Evolutionary conservation across 306 rosid species (phyloP).

Genomic region (Casuarina equisetifolia): DNA sequence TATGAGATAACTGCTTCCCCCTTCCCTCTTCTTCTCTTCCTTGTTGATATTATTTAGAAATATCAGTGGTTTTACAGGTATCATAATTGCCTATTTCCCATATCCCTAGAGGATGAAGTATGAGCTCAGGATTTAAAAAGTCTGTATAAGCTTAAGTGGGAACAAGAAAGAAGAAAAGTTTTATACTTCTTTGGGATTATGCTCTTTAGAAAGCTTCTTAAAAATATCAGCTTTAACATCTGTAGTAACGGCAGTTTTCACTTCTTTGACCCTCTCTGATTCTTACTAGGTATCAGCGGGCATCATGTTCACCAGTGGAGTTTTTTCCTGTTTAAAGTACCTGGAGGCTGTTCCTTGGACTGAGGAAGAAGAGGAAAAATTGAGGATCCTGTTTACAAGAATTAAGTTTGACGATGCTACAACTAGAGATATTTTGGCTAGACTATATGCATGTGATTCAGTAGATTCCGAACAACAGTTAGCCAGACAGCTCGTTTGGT

Average conservation of each 20-base stretch:
- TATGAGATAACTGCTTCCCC: no score
- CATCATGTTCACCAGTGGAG: conserved; percentile 73
- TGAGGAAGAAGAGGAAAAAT: conserved; percentile 87
- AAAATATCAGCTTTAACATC: background rate
- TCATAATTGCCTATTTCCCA: background rate
- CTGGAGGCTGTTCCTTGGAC: conserved; percentile 96
- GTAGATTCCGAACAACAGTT: conserved; percentile 47
- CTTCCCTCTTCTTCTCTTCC: no score
- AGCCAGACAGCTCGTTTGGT: conserved; percentile 63
- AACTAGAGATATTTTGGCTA: conserved; percentile 68
- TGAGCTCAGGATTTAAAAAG: no score
- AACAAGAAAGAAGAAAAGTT: background rate
- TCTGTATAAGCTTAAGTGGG: background rate
- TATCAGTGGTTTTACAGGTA: background rate
- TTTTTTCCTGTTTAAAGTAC: conserved; percentile 67
- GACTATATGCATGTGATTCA: conserved; percentile 53
- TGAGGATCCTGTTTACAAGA: conserved; percentile 61
- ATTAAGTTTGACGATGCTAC: conserved; percentile 75
- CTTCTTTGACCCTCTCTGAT: conserved; percentile 25
- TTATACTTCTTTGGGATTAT: background rate
- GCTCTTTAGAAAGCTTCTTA: background rate
- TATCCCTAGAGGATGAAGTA: background rate
- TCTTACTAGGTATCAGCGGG: conserved; percentile 68
- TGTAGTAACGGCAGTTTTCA: background rate
- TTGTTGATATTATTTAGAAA: background rate